Base-by-base conservation (phyloP, 441 rosid species). In the Pelargonium australe region DNA sequence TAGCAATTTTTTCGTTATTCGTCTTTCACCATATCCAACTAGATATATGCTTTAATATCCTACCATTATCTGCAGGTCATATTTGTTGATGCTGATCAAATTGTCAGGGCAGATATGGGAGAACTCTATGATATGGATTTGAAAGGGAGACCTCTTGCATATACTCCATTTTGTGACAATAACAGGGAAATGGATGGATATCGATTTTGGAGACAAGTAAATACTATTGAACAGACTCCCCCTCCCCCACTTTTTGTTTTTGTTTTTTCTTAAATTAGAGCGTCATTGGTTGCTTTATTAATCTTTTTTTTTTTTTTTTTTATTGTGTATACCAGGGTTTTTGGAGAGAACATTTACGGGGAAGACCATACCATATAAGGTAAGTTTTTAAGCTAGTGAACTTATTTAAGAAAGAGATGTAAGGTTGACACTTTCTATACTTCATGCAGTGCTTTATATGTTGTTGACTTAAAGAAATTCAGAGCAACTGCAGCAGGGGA, bases 181-280 rank as follows among this genome's bases (percentile, higher is more conserved):
- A 95, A 95, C 83, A 95, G 63, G 78, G 99, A 92, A 67, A 95
- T 95, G 98, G 98, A 95, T 80, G 99, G 99, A 63, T 95, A 89
- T 77, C 89, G 95, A 67, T 95, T 95, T 81, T 92, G 99, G 98
- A 86, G 96, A 79, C 98, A 95, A 81, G 99, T 95, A 78, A 63
- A 62, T 55, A 16, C 19, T 25, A 20, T n/a, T 28, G 25, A 43
- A 41, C 7, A n/a, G 31, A 13, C 10, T 28, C 14, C 16, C 17
- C 13, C 40, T 45, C 17, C 7, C 5, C 10, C 41, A 31, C 28
- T 40, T 13, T 53, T 51, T n/a, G 49, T 62, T 37, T 63, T 25
- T 64, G 23, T 12, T 1, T 9, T 9, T 45, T 43, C 31, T 28
- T 25, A 28, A 14, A 10, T 25, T 55, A n/a, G 44, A 43, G 41